phyloP scores from a whole-genome alignment of 495 filamentous ascomycete genomes.

The Lasiosphaeriaceae sp. region DNA sequence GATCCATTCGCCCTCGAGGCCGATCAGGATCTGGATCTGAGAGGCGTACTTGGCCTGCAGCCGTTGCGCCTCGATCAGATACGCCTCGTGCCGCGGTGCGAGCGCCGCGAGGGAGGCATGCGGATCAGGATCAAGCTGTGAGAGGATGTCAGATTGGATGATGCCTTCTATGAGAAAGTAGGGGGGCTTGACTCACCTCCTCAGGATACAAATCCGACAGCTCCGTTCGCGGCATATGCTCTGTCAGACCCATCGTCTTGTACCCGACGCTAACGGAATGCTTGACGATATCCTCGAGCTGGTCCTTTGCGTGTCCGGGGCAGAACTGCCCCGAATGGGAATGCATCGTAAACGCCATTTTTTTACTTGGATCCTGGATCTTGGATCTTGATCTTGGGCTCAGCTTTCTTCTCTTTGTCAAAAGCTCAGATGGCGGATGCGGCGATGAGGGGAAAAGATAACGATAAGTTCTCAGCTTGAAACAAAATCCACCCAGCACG shows the following conservation, averaged over 20 bases:
- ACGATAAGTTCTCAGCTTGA: no score
- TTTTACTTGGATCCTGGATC: background rate
- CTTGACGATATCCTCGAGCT: conserved; percentile 77
- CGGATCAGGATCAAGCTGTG: conserved; percentile 33
- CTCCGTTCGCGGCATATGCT: conserved; percentile 84
- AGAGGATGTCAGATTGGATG: conserved; percentile 14
- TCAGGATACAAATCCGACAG: conserved; percentile 84
- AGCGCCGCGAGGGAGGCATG: conserved; percentile 36
- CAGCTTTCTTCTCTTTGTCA: background rate
- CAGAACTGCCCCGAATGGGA: conserved; percentile 98
- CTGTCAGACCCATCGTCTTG: conserved; percentile 82
- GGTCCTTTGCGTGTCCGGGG: conserved; percentile 76
- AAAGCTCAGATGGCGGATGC: background rate
- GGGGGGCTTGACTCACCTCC: conserved; percentile 54
- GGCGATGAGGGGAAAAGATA: no score
- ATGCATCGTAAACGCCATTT: conserved; percentile 98
- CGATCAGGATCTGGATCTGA: conserved; percentile 77
- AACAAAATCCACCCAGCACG: no score
- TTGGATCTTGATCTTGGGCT: background rate
- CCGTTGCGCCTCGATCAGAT: conserved; percentile 64
- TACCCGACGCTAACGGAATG: conserved; percentile 75
- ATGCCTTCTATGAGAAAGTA: background rate
- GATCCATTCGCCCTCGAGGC: conserved; percentile 92
- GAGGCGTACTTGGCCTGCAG: conserved; percentile 66
- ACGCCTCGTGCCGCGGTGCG: conserved; percentile 60